Conservation (phyloP, 2,329 filamentous ascomycete genomes). For the Ophiostoma australiae region DNA sequence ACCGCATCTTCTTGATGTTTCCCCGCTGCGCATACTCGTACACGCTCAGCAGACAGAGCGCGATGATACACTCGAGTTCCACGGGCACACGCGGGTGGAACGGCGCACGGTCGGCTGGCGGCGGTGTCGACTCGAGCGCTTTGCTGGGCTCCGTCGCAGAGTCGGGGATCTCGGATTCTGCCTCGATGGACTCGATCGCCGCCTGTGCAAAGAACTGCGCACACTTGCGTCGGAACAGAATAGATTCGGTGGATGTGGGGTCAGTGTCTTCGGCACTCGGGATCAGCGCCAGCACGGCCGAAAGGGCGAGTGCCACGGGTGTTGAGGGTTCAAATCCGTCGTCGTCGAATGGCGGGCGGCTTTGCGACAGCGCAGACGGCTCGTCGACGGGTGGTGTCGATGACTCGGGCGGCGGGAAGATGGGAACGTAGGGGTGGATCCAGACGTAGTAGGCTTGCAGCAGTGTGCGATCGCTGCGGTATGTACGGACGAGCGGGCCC, state of each 20-base stretch:
- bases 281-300: constrained; percentile 45
- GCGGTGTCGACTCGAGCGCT: constrained; percentile 37
- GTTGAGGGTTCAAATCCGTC: constrained; percentile 39
- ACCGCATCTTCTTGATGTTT: constrained; percentile 49
- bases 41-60: constrained; percentile 45
- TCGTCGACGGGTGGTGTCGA: constrained; percentile 33
- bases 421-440: constrained; percentile 48
- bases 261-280: constrained; percentile 41
- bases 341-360: constrained; percentile 35
- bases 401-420: constrained; percentile 42
- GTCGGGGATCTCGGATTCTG: constrained; percentile 44
- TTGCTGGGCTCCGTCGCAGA: constrained; percentile 42
- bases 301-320: constrained; percentile 44
- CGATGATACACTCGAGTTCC: constrained; percentile 46
- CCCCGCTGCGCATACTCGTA: constrained; percentile 52
- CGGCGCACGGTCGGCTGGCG: constrained; percentile 33
- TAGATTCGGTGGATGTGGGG: constrained; percentile 37
- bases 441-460: constrained; percentile 50
- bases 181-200: constrained; percentile 46
- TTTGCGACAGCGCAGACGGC: constrained; percentile 36
- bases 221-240: constrained; percentile 43
- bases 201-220: constrained; percentile 47
- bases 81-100: constrained; percentile 44
- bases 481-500: constrained; percentile 40
- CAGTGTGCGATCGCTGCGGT: constrained; percentile 41